Conservation (phyloP, 805 yeast species). For the Spathaspora gorwiae region DNA sequence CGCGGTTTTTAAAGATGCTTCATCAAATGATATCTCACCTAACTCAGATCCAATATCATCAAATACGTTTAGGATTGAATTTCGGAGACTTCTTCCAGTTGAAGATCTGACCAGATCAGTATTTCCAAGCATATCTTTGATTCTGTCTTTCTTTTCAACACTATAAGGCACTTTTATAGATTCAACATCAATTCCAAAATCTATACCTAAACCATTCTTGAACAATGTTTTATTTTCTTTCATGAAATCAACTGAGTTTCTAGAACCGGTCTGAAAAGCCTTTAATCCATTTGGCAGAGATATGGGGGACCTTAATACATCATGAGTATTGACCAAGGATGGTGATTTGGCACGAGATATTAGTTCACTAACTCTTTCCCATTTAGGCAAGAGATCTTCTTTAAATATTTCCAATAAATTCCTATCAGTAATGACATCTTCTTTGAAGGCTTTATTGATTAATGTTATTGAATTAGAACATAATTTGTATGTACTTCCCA, state of each 20-base stretch:
- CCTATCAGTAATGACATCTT: conserved; percentile 33
- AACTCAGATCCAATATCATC: neutral
- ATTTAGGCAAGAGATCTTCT: conserved; percentile 20
- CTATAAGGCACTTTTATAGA: conserved; percentile 28
- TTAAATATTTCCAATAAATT: conserved; percentile 19
- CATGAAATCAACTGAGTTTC: neutral
- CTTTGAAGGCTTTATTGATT: conserved; percentile 31
- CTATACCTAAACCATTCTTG: conserved; percentile 11
- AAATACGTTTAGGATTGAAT: conserved; percentile 5
- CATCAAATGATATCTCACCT: conserved; percentile 1
- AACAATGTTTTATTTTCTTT: neutral
- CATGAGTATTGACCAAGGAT: neutral
- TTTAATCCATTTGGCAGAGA: conserved; percentile 13
- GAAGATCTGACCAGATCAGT: neutral
- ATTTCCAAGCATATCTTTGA: conserved; percentile 18
- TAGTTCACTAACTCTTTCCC: conserved; percentile 18
- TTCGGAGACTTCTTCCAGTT: conserved; percentile 5
- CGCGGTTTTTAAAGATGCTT: neutral
- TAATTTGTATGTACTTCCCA: conserved; percentile 31
- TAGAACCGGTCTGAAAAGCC: conserved; percentile 13
- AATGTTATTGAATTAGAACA: conserved; percentile 35
- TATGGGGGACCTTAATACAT: neutral
- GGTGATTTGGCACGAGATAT: neutral
- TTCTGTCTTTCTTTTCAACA: conserved; percentile 25
- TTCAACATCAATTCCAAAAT: conserved; percentile 25